Conservation (phyloP, 2,329 filamentous ascomycete species). For the Grosmannia serpens region DNA sequence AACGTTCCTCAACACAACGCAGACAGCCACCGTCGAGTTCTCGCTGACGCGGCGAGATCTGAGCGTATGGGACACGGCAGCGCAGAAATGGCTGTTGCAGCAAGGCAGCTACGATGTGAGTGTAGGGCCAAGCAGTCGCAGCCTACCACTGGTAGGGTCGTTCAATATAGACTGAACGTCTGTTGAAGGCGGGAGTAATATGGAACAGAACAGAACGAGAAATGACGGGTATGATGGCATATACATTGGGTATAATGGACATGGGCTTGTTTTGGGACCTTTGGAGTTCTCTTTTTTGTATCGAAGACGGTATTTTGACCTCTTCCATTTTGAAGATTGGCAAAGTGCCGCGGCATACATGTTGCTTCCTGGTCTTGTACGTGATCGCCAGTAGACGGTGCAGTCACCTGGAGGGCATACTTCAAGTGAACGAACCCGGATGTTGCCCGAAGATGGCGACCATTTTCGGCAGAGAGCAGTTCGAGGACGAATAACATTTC, state of each 20-base stretch:
- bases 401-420: too few relatives aligned
- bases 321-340: too few relatives aligned
- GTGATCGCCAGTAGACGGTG: too few relatives aligned
- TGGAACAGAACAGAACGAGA: not conserved
- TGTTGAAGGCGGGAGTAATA: not conserved
- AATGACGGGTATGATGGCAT: too few relatives aligned
- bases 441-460: too few relatives aligned
- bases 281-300: not conserved
- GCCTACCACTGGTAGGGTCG: slow-evolving; percentile 23
- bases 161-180: slow-evolving; percentile 17
- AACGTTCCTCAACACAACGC: slow-evolving; percentile 31
- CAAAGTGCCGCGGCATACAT: too few relatives aligned
- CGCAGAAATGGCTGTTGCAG: slow-evolving; percentile 48
- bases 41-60: slow-evolving; percentile 50
- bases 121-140: slow-evolving; percentile 32
- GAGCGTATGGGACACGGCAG: slow-evolving; percentile 51
- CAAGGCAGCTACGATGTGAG: slow-evolving; percentile 27
- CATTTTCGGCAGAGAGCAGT: too few relatives aligned
- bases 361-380: too few relatives aligned
- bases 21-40: slow-evolving; percentile 35
- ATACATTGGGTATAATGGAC: not conserved
- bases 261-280: not conserved
- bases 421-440: too few relatives aligned
- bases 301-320: too few relatives aligned
- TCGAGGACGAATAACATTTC: not conserved